Evolutionary conservation across 208 protist genomes (phyloP).

Genomic region (Trypanosoma melophagium): DNA sequence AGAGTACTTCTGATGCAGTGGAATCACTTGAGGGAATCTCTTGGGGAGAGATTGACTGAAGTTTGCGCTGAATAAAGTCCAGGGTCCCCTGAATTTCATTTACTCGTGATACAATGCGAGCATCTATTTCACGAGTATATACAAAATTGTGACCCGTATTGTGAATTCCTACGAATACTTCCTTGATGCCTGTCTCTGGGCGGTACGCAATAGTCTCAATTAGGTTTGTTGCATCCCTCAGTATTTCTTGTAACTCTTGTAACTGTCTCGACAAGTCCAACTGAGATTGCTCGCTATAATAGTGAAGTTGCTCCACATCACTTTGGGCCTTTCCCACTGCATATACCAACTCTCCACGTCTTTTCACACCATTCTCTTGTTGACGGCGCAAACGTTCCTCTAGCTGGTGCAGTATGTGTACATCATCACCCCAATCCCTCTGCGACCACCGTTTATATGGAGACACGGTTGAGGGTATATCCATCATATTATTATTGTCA

Average conservation of each 20-base stretch:
- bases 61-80: neutral
- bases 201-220: neutral
- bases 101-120: constrained; percentile 1
- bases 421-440: neutral
- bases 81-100: constrained; percentile 3
- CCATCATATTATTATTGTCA: too few species aligned
- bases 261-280: neutral
- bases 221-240: neutral
- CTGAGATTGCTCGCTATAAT: neutral
- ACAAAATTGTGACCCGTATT: neutral
- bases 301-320: constrained; percentile 2
- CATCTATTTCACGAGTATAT: neutral
- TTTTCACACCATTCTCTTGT: constrained; percentile 4
- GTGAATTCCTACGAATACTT: neutral
- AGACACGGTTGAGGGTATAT: neutral
- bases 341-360: constrained; percentile 6
- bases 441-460: neutral
- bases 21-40: neutral
- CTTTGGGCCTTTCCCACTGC: constrained; percentile 9
- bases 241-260: neutral
- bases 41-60: neutral
- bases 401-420: constrained; percentile 5
- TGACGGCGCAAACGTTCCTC: constrained; percentile 9
- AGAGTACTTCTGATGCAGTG: neutral
- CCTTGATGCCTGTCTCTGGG: neutral